Base-by-base conservation (phyloP, 305 asterid species). In the Solanum hybrid region DNA sequence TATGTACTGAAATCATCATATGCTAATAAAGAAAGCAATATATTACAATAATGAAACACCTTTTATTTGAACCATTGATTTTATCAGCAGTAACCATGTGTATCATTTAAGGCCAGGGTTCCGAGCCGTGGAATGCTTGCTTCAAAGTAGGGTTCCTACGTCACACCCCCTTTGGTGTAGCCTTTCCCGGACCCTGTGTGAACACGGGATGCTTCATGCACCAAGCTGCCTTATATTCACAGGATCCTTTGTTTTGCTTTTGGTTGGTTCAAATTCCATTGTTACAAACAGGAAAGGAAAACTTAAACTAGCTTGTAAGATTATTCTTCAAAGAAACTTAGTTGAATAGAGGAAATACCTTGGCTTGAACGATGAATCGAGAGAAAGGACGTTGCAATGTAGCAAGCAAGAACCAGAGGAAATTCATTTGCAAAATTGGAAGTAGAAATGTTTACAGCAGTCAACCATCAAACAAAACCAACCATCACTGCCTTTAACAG, bases 401-500 rank as follows among this genome's bases (percentile, higher is more conserved):
- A 20, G 76, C 76, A 51, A 14, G 70, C 87, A 39, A 34, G 31
- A 0, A 45, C 12, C 2, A 2, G 39, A 51, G 11, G 29, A 84
- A 84, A 85, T 85, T 61, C n/a, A 84, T 51, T 20, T 22, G 31
- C 41, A 85, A 85, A 85, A 57, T 85, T 45, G 37, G 1, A 85
- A 85, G 45, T 51, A 85, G 36, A 51, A 85, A 20, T 20, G 22
- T 8, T 85, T 22, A 85, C 77, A 85, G 12, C 6, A 88, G 70
- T 11, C 6, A 36, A 10, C 89, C 83, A 87, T 72, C 70, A 39
- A 87, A 29, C 89, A 73, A 31, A 26, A 38, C 4, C 70, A 70
- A 87, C 45, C 89, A 39, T 88, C 89, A 75, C 85, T 17, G 31
- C 45, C 85, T 88, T 26, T 24, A 88, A 75, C 77, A 45, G 84